Percentiles rank a stretch among this genome's conserved stretches.
Evolutionary conservation across 257 asterid species (phyloP).

Genomic region (Plectranthus barbatus): DNA sequence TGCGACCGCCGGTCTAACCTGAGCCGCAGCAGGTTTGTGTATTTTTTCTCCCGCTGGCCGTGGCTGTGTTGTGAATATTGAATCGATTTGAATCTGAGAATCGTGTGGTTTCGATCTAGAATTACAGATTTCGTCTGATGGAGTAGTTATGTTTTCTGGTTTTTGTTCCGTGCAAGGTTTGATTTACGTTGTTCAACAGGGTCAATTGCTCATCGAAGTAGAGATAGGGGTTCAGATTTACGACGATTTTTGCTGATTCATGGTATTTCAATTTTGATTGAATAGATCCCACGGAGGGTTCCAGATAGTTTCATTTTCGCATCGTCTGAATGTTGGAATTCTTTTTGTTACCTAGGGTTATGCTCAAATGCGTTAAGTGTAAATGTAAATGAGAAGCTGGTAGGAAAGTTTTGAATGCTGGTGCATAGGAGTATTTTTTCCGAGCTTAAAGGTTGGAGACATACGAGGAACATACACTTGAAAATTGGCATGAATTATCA

Average conservation of each 20-base stretch:
- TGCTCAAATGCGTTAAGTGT: not conserved
- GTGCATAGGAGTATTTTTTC: not conserved
- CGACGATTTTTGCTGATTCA: not conserved
- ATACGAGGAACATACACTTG: not conserved
- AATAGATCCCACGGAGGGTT: not conserved
- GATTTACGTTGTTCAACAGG: not conserved
- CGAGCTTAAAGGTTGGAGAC: not conserved
- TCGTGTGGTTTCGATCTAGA: not conserved
- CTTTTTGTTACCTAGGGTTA: not conserved
- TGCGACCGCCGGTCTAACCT: not conserved
- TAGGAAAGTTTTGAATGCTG: not conserved
- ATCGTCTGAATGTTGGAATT: not conserved
- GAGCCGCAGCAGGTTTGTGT: slow-evolving; percentile 6
- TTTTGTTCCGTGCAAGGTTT: not conserved
- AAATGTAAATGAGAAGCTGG: not conserved
- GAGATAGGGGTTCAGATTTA: slow-evolving; percentile 7
- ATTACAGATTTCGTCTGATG: not conserved
- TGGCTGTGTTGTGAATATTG: not conserved
- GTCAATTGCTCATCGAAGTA: not conserved
- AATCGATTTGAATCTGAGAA: not conserved
- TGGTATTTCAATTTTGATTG: not conserved
- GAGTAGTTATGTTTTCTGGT: not conserved
- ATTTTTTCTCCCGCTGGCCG: not conserved
- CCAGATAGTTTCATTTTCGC: not conserved
- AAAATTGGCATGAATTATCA: not conserved